Conservation (phyloP, 2,329 filamentous ascomycete genomes). For the Lachnum nothofagi region DNA sequence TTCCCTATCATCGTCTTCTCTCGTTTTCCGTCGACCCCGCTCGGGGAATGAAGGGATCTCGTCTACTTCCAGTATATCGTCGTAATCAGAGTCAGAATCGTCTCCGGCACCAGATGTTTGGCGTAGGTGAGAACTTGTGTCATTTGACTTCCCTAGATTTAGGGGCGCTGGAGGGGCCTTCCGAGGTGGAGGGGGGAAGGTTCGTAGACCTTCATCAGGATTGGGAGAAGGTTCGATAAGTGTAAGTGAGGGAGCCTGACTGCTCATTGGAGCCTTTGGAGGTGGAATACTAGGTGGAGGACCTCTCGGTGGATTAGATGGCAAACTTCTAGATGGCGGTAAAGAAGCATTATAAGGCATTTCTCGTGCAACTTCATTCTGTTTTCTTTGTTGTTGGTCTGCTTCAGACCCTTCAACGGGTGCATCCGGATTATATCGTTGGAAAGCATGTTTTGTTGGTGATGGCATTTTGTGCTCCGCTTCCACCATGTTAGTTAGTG, state of each 20-base stretch:
- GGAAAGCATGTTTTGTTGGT: slow-evolving; percentile 53
- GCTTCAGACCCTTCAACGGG: slow-evolving; percentile 31
- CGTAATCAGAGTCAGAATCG: slow-evolving; percentile 75
- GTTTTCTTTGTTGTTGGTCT: slow-evolving; percentile 41
- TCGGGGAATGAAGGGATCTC: slow-evolving; percentile 51
- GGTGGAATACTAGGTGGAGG: slow-evolving; percentile 28
- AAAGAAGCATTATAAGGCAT: slow-evolving; percentile 48
- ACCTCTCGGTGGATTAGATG: slow-evolving; percentile 38
- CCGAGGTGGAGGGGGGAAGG: slow-evolving; percentile 57
- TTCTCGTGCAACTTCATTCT: slow-evolving; percentile 39
- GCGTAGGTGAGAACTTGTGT: slow-evolving; percentile 40
- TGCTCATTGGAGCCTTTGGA: slow-evolving; percentile 25
- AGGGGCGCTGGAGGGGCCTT: slow-evolving; percentile 84
- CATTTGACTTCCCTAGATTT: slow-evolving; percentile 52
- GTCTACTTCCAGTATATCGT: slow-evolving; percentile 67
- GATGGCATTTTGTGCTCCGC: slow-evolving; percentile 57
- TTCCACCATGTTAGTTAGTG: slow-evolving; percentile 41
- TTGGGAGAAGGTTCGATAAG: slow-evolving; percentile 38
- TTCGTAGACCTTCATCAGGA: slow-evolving; percentile 44
- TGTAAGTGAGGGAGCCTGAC: slow-evolving; percentile 30
- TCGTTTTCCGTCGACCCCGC: slow-evolving; percentile 74
- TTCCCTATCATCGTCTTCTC: slow-evolving; percentile 79
- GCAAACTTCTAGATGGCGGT: slow-evolving; percentile 52
- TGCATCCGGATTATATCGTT: slow-evolving; percentile 45
- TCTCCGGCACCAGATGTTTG: slow-evolving; percentile 46